These are phyloP conservation scores for Cordyceps pruinosa DNA, from an alignment of 2,329 filamentous ascomycete genomes.

Conservation along the genomic window DNA sequence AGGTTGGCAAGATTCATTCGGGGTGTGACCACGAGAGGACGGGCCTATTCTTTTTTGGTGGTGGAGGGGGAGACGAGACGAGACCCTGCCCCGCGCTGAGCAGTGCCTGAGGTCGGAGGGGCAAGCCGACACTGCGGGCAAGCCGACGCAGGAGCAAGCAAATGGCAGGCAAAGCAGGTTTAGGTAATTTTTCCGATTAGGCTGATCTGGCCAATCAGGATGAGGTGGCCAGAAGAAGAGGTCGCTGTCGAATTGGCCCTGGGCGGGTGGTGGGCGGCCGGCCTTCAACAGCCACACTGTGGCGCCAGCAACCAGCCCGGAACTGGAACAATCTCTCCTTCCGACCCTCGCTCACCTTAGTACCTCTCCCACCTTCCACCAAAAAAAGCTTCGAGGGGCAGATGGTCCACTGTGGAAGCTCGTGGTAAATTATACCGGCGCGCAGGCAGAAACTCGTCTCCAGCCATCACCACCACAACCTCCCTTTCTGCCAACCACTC, in stretches of 20 bases:
- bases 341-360: constrained; percentile 1
- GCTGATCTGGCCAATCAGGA: constrained; percentile 8
- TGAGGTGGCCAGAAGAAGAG: neutral
- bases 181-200: constrained; percentile 5
- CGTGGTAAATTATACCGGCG: constrained; percentile 10
- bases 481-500: constrained; percentile 6
- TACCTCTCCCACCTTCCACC: neutral
- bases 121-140: neutral
- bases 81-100: constrained; percentile 12
- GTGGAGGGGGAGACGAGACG: constrained; percentile 6
- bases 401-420: constrained; percentile 13
- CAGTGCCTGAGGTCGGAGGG: constrained; percentile 7
- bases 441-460: constrained; percentile 12
- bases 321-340: constrained; percentile 11
- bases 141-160: no score
- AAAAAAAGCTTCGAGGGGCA: constrained; percentile 13
- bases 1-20: constrained; percentile 3
- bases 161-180: no score
- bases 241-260: neutral
- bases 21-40: constrained; percentile 7
- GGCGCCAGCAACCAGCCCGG: neutral
- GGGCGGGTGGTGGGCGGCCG: neutral
- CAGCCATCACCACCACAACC: neutral
- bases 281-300: neutral
- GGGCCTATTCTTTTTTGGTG: constrained; percentile 10